phyloP scores from a whole-genome alignment of 2,329 filamentous ascomycete species.

The Talaromyces sp. region DNA sequence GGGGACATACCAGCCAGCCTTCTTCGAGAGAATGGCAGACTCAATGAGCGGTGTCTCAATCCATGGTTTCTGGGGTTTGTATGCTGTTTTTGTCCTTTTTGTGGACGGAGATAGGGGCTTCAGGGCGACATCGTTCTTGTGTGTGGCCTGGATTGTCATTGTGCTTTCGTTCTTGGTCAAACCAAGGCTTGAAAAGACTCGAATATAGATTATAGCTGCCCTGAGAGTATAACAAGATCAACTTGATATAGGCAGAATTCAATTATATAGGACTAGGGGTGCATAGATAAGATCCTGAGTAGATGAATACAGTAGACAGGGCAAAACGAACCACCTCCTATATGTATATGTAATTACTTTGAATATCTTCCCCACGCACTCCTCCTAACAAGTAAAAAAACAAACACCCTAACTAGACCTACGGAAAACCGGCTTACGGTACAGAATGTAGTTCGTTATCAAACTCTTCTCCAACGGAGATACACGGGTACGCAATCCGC shows the following conservation, averaged over 20 bases:
- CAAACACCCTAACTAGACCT: not conserved
- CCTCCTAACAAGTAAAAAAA: not conserved
- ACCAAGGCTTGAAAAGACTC: not conserved
- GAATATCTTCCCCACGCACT: not conserved
- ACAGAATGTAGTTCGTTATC: not conserved
- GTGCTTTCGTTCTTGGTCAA: not conserved
- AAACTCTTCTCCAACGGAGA: not conserved
- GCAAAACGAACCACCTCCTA: not conserved
- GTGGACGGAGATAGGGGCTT: not conserved
- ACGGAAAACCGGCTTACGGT: not conserved
- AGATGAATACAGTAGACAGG: not conserved
- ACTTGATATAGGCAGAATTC: not conserved
- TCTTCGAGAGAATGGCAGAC: constrained; percentile 63
- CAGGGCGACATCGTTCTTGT: not conserved
- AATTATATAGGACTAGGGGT: not conserved
- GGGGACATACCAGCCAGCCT: constrained; percentile 66
- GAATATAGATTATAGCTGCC: not conserved
- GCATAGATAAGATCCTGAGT: not conserved
- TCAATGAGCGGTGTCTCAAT: constrained; percentile 68
- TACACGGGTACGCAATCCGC: not conserved
- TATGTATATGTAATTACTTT: not conserved
- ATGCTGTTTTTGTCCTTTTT: not conserved
- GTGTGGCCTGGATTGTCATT: not conserved
- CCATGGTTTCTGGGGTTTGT: constrained; percentile 52
- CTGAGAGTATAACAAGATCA: no score